Evolutionary conservation across 2,329 filamentous ascomycete genomes (phyloP).

Genomic region (Pseudogymnoascus pannorum): DNA sequence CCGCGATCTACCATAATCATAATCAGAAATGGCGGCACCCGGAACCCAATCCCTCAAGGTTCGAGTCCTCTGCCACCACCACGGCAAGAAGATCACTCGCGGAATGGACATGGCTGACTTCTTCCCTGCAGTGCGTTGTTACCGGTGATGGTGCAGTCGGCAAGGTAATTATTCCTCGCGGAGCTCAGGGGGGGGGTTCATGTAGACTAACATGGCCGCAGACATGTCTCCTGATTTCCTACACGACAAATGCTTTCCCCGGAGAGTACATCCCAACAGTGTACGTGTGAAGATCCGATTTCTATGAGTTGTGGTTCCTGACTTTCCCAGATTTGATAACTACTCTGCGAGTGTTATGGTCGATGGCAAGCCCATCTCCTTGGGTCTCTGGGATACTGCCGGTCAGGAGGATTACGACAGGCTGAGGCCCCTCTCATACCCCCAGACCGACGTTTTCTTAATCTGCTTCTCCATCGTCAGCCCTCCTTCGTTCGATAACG

Average conservation of each 20-base stretch:
- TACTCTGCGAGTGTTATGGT: slow-evolving; percentile 99
- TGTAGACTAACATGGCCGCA: slow-evolving; percentile 36
- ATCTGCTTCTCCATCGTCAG: slow-evolving; percentile 98
- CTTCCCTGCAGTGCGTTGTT: slow-evolving; percentile 72
- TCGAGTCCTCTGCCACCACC: slow-evolving; percentile 26
- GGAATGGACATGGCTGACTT: slow-evolving; percentile 14
- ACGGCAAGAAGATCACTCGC: slow-evolving; percentile 12
- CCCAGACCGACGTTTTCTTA: slow-evolving; percentile 95
- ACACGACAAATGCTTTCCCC: slow-evolving; percentile 99
- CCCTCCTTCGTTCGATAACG: slow-evolving; percentile 97
- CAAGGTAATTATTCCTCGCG: slow-evolving; percentile 59
- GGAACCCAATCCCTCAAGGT: slow-evolving; percentile 92
- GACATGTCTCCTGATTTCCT: slow-evolving; percentile 98
- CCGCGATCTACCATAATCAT: background rate
- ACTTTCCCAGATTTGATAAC: slow-evolving; percentile 74
- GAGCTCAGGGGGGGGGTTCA: background rate
- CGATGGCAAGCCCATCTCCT: slow-evolving; percentile 92
- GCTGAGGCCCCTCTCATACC: slow-evolving; percentile 89
- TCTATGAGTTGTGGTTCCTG: slow-evolving; percentile 17
- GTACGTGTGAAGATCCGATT: slow-evolving; percentile 42
- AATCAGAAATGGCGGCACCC: slow-evolving; percentile 60
- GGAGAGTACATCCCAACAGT: slow-evolving; percentile 99
- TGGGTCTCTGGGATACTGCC: slow-evolving; percentile 97
- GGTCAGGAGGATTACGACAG: slow-evolving; percentile 98
- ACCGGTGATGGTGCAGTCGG: slow-evolving; percentile 98